phyloP scores from a whole-genome alignment of 2,329 filamentous ascomycete genomes.

The Tolypocladium tropicale region DNA sequence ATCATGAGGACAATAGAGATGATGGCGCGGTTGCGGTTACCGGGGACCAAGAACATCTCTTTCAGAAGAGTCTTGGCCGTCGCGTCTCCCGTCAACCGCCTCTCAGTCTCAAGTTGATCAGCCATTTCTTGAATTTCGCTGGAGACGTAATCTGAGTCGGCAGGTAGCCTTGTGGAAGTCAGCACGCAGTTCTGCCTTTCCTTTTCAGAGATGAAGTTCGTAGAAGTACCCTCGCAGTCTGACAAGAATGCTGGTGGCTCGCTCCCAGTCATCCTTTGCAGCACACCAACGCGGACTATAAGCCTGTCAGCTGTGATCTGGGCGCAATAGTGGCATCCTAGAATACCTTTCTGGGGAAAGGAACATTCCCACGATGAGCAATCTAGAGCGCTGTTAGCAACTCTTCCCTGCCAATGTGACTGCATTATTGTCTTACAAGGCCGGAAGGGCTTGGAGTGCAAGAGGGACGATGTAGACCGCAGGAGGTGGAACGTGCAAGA shows the following conservation, averaged over 20 bases:
- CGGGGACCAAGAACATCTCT: slow-evolving; percentile 51
- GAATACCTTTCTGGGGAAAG: slow-evolving; percentile 40
- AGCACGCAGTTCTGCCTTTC: not conserved
- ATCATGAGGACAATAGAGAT: slow-evolving; percentile 53
- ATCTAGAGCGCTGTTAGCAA: slow-evolving; percentile 10
- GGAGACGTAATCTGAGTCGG: slow-evolving; percentile 43
- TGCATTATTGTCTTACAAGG: slow-evolving; percentile 26
- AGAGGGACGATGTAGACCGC: slow-evolving; percentile 52
- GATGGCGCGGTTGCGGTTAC: slow-evolving; percentile 53
- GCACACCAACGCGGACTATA: slow-evolving; percentile 56
- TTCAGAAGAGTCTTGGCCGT: slow-evolving; percentile 46
- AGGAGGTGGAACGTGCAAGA: slow-evolving; percentile 34
- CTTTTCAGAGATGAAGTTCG: too few species aligned
- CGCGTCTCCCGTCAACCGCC: slow-evolving; percentile 42
- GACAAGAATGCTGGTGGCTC: slow-evolving; percentile 44
- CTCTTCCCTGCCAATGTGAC: not conserved
- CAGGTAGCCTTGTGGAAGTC: slow-evolving; percentile 30
- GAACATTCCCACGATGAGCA: slow-evolving; percentile 50
- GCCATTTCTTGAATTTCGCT: slow-evolving; percentile 52
- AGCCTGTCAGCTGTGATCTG: not conserved
- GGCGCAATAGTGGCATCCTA: not conserved
- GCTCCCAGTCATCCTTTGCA: slow-evolving; percentile 57
- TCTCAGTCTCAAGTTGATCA: slow-evolving; percentile 51
- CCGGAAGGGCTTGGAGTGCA: slow-evolving; percentile 54
- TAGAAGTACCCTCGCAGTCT: slow-evolving; percentile 29